Base-by-base conservation (phyloP, 2,329 filamentous ascomycete species). In the Trichoderma simmonsii region DNA sequence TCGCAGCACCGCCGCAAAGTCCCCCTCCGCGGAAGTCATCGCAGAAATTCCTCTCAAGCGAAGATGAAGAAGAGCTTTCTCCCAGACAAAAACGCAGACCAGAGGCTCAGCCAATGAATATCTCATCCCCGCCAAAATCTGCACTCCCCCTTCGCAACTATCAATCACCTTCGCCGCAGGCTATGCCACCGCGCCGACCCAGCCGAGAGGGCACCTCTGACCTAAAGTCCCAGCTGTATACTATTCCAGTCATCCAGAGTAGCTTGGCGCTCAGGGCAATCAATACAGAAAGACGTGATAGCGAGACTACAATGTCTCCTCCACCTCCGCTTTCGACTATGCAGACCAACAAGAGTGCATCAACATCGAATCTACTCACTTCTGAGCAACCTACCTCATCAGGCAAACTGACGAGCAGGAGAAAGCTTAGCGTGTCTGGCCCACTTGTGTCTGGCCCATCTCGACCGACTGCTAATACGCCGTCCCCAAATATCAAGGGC, bases 141-240 rank as follows among this genome's bases (percentile, higher is more conserved):
- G 76, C 77, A 21, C 73, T 76, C 64, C 74, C 75, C 21, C 61
- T 76, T 14, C 76, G 73, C 59, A 75, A 76, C 1, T 78, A 78
- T 34, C 65, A 73, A 15, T 71, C 74, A 3, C 77, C 81, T 18
- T 77, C 78, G 6, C 76, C 79, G 15, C 82, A 80, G 43, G 77
- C 80, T 12, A 80, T 79, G 18, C 86, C 86, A 43, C 90, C 91
- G 36, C 79, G 83, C 39, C 84, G 92, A 64, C 92, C 92, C 1
- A 93, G 91, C 76, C 86, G 92, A 79, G 89, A 92, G 76, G 91
- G 91, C 28, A 90, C 90, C 0, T 87, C 88, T 6, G 86, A 89
- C 72, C 83, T 93, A 61, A 86, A 89, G 34, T 83, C 86, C 7
- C 88, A 89, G 72, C 77, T 89, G 3, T 85, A 84, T 34, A 83